These are phyloP conservation scores for Aphanomyces euteiches DNA, from an alignment of 352 stramenopile genomes.

Conservation along the genomic window DNA sequence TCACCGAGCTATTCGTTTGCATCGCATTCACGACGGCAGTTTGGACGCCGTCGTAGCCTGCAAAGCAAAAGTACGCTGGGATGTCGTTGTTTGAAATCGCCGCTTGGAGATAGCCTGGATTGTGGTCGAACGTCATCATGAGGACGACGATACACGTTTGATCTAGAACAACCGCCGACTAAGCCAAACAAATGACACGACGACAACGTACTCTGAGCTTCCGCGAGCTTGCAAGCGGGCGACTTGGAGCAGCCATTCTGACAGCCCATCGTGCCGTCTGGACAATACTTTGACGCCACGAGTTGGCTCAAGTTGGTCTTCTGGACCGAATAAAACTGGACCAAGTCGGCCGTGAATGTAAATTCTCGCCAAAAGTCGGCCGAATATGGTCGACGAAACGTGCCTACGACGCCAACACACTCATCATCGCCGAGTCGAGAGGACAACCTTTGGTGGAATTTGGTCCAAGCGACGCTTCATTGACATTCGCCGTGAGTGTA, in stretches of 20 bases:
- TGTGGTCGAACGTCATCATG: constrained; percentile 46
- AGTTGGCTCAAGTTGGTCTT: constrained; percentile 3
- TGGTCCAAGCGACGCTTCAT: background rate
- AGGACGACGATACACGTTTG: constrained; percentile 45
- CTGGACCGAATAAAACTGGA: constrained; percentile 32
- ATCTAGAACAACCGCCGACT: constrained; percentile 13
- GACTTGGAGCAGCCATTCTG: constrained; percentile 45
- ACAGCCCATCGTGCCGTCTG: constrained; percentile 43
- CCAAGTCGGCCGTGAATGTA: constrained; percentile 38
- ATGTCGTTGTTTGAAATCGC: constrained; percentile 47
- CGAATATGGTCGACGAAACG: constrained; percentile 24
- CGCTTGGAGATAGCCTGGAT: constrained; percentile 47
- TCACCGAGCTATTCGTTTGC: constrained; percentile 30
- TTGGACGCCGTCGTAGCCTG: constrained; percentile 42
- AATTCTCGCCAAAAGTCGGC: constrained; percentile 57
- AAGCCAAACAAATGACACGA: background rate
- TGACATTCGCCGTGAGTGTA: constrained; percentile 44
- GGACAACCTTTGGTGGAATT: constrained; percentile 20
- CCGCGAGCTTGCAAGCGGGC: constrained; percentile 42
- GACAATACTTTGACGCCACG: constrained; percentile 27
- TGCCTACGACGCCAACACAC: constrained; percentile 1
- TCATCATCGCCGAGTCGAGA: background rate
- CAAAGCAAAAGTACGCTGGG: constrained; percentile 63
- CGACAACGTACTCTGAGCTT: constrained; percentile 17
- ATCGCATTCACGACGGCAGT: constrained; percentile 39